A percentile compares a stretch with the other conserved stretches of the same genome.
Conservation (phyloP, 352 stramenopile species). For the Phytopythium cucurbitacearum region DNA sequence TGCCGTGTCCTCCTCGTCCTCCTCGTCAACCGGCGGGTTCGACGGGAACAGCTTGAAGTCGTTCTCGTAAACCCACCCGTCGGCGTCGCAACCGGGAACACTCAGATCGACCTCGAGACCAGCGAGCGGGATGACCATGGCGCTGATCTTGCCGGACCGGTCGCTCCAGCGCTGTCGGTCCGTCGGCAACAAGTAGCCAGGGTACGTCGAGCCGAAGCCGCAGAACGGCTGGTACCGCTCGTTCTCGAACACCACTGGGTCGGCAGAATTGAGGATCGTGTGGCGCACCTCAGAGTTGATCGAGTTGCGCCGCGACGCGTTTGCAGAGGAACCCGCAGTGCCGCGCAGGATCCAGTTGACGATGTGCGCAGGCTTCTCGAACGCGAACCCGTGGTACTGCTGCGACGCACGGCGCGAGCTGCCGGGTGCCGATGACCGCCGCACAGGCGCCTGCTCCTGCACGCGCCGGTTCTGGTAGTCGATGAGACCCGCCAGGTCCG, state of each 20-base stretch:
- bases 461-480: constrained; percentile 73
- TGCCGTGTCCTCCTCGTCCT: constrained; percentile 21
- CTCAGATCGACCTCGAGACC: constrained; percentile 64
- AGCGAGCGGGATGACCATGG: constrained; percentile 62
- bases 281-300: constrained; percentile 65
- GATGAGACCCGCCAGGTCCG: constrained; percentile 66
- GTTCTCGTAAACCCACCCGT: constrained; percentile 84
- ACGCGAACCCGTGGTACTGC: constrained; percentile 80
- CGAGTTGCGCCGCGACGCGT: constrained; percentile 38
- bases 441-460: constrained; percentile 46
- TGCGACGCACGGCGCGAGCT: constrained; percentile 23
- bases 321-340: constrained; percentile 15
- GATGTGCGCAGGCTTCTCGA: constrained; percentile 71
- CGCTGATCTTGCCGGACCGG: constrained; percentile 67
- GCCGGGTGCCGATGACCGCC: constrained; percentile 23
- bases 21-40: constrained; percentile 18
- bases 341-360: constrained; percentile 73
- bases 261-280: constrained; percentile 58
- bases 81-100: constrained; percentile 54
- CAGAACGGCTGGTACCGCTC: constrained; percentile 84
- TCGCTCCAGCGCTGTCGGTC: constrained; percentile 84
- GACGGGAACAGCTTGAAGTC: constrained; percentile 83
- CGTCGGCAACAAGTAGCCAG: constrained; percentile 72
- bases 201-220: constrained; percentile 79
- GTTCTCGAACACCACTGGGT: constrained; percentile 85